Evolutionary conservation across 768 basidiomycete genomes (phyloP), one percentile per base, ranked within the genome.

Genomic region (Suillus paluster): DNA sequence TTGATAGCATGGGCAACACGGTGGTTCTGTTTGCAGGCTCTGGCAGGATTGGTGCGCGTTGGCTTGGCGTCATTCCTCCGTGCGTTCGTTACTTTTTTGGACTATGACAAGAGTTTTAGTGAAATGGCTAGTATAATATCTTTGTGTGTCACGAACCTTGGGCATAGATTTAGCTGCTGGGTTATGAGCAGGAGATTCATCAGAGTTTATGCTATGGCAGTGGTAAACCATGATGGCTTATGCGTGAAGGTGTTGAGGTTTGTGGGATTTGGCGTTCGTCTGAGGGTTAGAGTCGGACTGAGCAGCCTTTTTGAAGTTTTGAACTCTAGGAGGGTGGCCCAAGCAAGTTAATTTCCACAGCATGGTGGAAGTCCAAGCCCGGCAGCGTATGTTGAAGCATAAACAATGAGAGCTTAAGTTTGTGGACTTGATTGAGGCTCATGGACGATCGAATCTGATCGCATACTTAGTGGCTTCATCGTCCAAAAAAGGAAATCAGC

Each of bases 1-100:
- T 68, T 68, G 58, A 70, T 75, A 25, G 71, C 71, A 57, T 68
- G 68, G 49, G 71, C 67, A 57, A 71, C 25, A n/a, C 55, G 58
- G 17, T 60, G 33, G n/a, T 60, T 33, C 19, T 61, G 14, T 14
- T 36, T 57, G 2, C 17, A 10, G 3, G 17, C 17, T 25, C 54
- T 36, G 10, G 17, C 17, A 50, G 49, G 49, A 39, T 55, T 55
- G 38, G 17, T 55, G 34, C 39, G 36, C n/a, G 55, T 58, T 27
- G 44, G 53, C 30, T 57, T 46, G 30, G 57, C 34, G 17, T 57
- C 39, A 39, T 55, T 59, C n/a, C 23, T 55, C 12, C 58, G 58
- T 5, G 58, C 25, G 23, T 23, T 59, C 3, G 21, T 38, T 5
- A 59, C 58, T 57, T 59, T 59, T 27, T 38, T 52, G 17, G 58